These are phyloP conservation scores for Fusarium citri DNA, from an alignment of 2,329 filamentous ascomycete species.

Conservation along the genomic window DNA sequence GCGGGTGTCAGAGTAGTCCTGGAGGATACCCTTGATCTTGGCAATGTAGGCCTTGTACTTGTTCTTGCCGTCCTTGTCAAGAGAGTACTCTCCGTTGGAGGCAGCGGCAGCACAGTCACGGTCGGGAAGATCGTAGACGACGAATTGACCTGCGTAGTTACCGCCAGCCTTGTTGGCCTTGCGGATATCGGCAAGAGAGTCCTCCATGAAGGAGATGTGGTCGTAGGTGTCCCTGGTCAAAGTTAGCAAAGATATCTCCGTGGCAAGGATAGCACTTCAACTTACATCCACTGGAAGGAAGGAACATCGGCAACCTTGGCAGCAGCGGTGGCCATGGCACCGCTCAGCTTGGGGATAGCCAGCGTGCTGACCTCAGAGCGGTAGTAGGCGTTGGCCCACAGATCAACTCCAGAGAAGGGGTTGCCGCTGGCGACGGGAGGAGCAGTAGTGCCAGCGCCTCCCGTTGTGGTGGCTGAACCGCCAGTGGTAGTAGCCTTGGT, in stretches of 20 bases:
- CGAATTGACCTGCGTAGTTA: conserved; percentile 61
- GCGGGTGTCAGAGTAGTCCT: conserved; percentile 58
- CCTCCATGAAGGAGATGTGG: conserved; percentile 60
- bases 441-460: conserved; percentile 33
- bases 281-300: conserved; percentile 65
- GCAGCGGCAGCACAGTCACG: conserved; percentile 68
- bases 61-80: conserved; percentile 61
- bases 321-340: conserved; percentile 64
- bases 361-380: conserved; percentile 64
- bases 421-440: conserved; percentile 59
- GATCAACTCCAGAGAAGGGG: conserved; percentile 61
- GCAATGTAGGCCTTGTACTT: conserved; percentile 69
- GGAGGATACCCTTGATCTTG: conserved; percentile 56
- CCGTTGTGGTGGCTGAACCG: conserved; percentile 12
- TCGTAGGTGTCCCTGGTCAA: conserved; percentile 58
- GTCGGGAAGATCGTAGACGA: conserved; percentile 69
- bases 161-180: conserved; percentile 52
- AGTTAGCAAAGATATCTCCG: background rate
- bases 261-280: background rate
- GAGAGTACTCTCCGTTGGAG: conserved; percentile 66
- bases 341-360: conserved; percentile 72
- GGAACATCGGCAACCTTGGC: conserved; percentile 64
- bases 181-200: conserved; percentile 59
- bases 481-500: conserved; percentile 7
- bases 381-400: conserved; percentile 68